Percentiles rank a stretch among this genome's conserved stretches.
phyloP scores from a whole-genome alignment of 2,329 filamentous ascomycete genomes.

The Aureobasidium pullulans region DNA sequence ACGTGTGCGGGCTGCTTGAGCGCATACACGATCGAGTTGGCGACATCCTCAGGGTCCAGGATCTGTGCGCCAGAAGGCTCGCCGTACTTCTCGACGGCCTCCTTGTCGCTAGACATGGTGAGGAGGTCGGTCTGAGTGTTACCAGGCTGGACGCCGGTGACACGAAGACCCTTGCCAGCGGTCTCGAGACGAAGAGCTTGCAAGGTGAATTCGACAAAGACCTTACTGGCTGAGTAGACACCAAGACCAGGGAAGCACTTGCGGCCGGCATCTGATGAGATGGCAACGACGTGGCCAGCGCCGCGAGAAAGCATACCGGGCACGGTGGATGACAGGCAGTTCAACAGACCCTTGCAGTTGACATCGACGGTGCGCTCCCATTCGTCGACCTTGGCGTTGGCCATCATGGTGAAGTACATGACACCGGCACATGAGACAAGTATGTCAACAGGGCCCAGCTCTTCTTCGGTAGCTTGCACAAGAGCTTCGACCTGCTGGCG shows the following conservation, averaged over 20 bases:
- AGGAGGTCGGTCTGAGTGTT: conserved; percentile 69
- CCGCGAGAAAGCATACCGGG: conserved; percentile 65
- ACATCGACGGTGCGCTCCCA: conserved; percentile 80
- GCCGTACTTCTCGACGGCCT: conserved; percentile 72
- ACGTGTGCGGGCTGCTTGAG: conserved; percentile 68
- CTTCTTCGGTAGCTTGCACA: conserved; percentile 49
- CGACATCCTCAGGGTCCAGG: conserved; percentile 65
- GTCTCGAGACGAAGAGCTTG: conserved; percentile 69
- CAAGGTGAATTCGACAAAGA: conserved; percentile 78
- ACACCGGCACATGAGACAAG: conserved; percentile 75
- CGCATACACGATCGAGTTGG: conserved; percentile 65
- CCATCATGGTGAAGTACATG: conserved; percentile 88
- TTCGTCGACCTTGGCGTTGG: conserved; percentile 63
- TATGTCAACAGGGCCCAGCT: conserved; percentile 68
- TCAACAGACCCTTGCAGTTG: conserved; percentile 75
- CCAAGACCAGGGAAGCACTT: conserved; percentile 76
- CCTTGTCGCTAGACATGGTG: conserved; percentile 65
- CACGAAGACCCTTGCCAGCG: conserved; percentile 62
- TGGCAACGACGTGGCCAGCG: conserved; percentile 67
- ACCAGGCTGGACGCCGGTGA: conserved; percentile 69
- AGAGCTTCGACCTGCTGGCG: conserved; percentile 59
- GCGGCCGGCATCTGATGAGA: conserved; percentile 73
- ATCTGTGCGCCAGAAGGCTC: conserved; percentile 69
- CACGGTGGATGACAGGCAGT: conserved; percentile 62
- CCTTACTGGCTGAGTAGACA: conserved; percentile 76